Base-by-base conservation (phyloP, 2,329 filamentous ascomycete species). In the Amphichorda felina region DNA sequence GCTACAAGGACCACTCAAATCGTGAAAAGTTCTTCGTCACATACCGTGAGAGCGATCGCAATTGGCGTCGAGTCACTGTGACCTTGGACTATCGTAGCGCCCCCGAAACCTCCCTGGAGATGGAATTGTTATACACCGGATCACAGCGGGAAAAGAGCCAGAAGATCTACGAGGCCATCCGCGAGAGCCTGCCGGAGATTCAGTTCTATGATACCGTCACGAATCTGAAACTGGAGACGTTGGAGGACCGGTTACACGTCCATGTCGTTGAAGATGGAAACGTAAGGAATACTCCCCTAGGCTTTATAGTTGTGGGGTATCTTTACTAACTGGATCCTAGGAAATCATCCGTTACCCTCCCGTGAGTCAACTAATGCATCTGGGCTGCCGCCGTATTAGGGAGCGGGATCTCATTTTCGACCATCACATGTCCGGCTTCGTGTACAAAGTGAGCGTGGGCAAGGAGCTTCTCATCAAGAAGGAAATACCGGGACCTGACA, bases 21-120 rank as follows among this genome's bases (percentile, higher is more conserved):
- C 75, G 89, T 30, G 91, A 98, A 57, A 98, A 98, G 56, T 96
- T 96, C 64, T 98, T 96, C 56, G 79, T 98, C 43, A 96, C 91
- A 0, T 98, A 84, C 54, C 84, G 87, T 33, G 82, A 94, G 54
- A 72, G 73, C 33, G 78, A 84, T 4, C 81, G 75, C 42, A 66
- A 75, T 41, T 94, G 88, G 84, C 76, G 86, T 37, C 73, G 89
- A 34, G 82, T 98, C 34, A 96, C 91, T 3, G 78, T 98, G 21
- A 95, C 91, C 1, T 75, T 93, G 47, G 91, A 98, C 59, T 98
- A 96, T 57, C 79, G 87, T 40, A 66, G 82, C 50, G 81, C 86
- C 4, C 78, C 81, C 1, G 70, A 75, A 1, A 80, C 82, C 43
- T 96, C 89, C 1, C 68, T 98, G 8, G 91, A 98, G 60, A 72